Conservation (phyloP, 805 yeast genomes). For the Blastobotrys muscicola region DNA sequence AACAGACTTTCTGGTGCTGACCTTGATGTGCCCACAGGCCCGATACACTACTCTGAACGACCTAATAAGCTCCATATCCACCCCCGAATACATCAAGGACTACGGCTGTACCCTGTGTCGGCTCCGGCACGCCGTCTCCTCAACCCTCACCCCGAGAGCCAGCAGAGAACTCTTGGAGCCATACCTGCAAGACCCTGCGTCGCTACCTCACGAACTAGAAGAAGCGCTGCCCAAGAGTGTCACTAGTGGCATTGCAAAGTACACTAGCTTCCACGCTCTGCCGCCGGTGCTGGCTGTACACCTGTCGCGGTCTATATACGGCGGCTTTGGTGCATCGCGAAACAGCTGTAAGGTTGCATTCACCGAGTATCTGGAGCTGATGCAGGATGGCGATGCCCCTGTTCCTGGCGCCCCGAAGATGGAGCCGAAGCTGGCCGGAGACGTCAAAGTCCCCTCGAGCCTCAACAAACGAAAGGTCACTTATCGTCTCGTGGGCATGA, state of each 20-base stretch:
- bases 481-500: slow-evolving; percentile 59
- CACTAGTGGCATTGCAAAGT: slow-evolving; percentile 59
- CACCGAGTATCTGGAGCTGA: slow-evolving; percentile 44
- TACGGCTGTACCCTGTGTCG: slow-evolving; percentile 66
- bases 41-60: slow-evolving; percentile 39
- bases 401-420: neutral
- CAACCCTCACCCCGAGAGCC: slow-evolving; percentile 12
- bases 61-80: slow-evolving; percentile 46
- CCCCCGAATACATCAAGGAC: slow-evolving; percentile 68
- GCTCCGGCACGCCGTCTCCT: slow-evolving; percentile 21
- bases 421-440: neutral
- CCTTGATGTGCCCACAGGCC: slow-evolving; percentile 63
- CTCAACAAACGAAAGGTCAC: slow-evolving; percentile 22
- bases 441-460: neutral
- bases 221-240: slow-evolving; percentile 32
- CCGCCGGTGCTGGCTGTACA: slow-evolving; percentile 76
- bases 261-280: slow-evolving; percentile 48
- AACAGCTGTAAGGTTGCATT: slow-evolving; percentile 66
- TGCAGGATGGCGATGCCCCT: slow-evolving; percentile 8
- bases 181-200: slow-evolving; percentile 41
- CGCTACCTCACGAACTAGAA: slow-evolving; percentile 35
- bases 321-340: slow-evolving; percentile 56
- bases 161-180: slow-evolving; percentile 31
- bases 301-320: slow-evolving; percentile 71
- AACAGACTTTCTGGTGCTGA: slow-evolving; percentile 58